A percentile compares a stretch with the other conserved stretches of the same genome.
Evolutionary conservation across 305 asterid genomes (phyloP).

Genomic region (Andrographis paniculata): DNA sequence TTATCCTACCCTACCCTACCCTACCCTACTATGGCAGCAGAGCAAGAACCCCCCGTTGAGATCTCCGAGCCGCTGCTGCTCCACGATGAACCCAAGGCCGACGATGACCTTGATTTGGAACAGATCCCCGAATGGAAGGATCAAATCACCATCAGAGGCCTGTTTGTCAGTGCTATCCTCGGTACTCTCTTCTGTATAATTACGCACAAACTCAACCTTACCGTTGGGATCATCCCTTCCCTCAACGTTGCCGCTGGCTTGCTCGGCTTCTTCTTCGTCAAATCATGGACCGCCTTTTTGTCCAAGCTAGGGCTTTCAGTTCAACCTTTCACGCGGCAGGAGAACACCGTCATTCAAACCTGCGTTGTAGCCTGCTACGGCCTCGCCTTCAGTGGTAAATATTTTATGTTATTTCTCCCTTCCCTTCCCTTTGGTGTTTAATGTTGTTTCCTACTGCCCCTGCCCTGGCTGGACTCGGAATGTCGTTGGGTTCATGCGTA

Average conservation of each 20-base stretch:
- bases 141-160: constrained; percentile 84
- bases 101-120: constrained; percentile 24
- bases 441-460: no score
- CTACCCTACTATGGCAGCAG: constrained; percentile 50
- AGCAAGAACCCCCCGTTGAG: constrained; percentile 31
- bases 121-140: constrained; percentile 71
- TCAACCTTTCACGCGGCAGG: constrained; percentile 77
- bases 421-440: neutral
- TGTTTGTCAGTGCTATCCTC: constrained; percentile 67
- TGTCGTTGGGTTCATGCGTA: no score
- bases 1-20: no score
- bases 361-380: constrained; percentile 97
- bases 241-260: constrained; percentile 93
- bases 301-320: constrained; percentile 49
- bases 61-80: constrained; percentile 48
- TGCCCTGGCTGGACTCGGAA: no score
- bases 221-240: constrained; percentile 87
- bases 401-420: neutral
- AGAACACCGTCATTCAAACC: constrained; percentile 95
- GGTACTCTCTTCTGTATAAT: constrained; percentile 86
- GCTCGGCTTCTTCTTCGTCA: constrained; percentile 84
- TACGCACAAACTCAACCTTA: constrained; percentile 86
- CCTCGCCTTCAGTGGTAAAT: constrained; percentile 81
- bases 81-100: constrained; percentile 17
- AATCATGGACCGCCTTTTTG: constrained; percentile 60